Percentiles rank a stretch among this genome's conserved stretches.
Evolutionary conservation across 495 filamentous ascomycete genomes (phyloP).

Genomic region (Neurospora sp.): DNA sequence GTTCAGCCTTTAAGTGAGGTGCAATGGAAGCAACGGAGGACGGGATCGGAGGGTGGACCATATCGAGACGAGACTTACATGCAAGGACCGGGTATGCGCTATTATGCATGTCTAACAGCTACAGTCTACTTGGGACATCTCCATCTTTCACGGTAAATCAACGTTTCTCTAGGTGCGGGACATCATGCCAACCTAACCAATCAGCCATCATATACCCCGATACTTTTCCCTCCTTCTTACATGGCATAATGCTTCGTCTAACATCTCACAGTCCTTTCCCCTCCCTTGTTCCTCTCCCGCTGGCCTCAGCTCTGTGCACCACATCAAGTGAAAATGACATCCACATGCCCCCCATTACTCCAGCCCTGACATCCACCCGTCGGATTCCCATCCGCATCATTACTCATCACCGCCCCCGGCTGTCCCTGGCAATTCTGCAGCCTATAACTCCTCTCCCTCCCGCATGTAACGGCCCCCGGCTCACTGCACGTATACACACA

Average conservation of each 20-base stretch:
- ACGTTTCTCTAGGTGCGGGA: not conserved
- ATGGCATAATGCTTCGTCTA: not conserved
- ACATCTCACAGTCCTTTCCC: not conserved
- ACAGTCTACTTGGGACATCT: not conserved
- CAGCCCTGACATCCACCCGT: conserved; percentile 21
- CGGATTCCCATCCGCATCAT: conserved; percentile 15
- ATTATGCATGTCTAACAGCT: not conserved
- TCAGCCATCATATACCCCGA: not conserved
- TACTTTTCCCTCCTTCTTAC: not conserved
- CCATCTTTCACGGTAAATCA: not conserved
- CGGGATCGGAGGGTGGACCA: not conserved
- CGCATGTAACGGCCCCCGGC: conserved; percentile 8
- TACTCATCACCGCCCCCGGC: conserved; percentile 6
- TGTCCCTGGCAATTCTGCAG: conserved; percentile 13
- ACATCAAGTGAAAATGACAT: conserved; percentile 9
- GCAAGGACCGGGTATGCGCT: not conserved
- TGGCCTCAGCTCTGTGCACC: not conserved
- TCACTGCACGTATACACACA: conserved; percentile 14
- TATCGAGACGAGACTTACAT: not conserved
- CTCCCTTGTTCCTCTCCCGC: not conserved
- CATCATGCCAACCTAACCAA: not conserved
- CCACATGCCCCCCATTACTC: conserved; percentile 15
- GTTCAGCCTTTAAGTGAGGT: conserved; percentile 33
- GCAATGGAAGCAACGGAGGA: not conserved
- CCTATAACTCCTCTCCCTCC: conserved; percentile 11